Conservation (phyloP, 2,329 filamentous ascomycete species). For the Leptosphaerulina australis region DNA sequence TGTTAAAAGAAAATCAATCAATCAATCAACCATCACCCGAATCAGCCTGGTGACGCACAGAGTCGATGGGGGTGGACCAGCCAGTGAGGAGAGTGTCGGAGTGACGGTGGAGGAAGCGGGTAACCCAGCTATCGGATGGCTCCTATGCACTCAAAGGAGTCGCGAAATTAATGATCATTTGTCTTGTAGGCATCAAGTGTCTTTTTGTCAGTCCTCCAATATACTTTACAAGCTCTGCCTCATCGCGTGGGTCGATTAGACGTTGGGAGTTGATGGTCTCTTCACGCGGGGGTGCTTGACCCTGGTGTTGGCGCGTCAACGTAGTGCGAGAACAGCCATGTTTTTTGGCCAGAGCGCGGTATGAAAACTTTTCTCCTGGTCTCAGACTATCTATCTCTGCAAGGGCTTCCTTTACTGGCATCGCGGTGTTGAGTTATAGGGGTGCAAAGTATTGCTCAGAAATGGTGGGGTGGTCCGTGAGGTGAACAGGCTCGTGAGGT, state of each 20-base stretch:
- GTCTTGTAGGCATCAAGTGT: slow-evolving; percentile 1
- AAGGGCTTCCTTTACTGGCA: background rate
- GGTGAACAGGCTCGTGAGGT: too few relatives aligned
- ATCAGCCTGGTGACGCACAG: too few relatives aligned
- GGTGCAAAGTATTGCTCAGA: background rate
- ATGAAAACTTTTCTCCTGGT: background rate
- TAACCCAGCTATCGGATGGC: background rate
- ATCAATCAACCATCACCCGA: too few relatives aligned
- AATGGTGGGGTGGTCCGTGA: background rate
- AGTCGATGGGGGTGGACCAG: too few relatives aligned
- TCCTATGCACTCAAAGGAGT: background rate
- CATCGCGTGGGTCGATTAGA: background rate
- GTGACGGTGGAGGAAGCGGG: too few relatives aligned
- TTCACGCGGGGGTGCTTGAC: background rate
- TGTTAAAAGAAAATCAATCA: too few relatives aligned
- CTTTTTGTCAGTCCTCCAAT: background rate
- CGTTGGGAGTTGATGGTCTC: background rate
- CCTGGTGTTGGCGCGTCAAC: background rate
- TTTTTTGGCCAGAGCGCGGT: background rate
- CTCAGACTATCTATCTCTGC: background rate
- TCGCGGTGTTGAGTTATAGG: background rate
- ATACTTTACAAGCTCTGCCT: slow-evolving; percentile 2
- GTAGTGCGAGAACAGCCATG: background rate
- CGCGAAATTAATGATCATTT: background rate
- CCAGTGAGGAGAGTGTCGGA: too few relatives aligned